Evolutionary conservation across 768 basidiomycete genomes (phyloP).

Genomic region (Cystofilobasidium macerans): DNA sequence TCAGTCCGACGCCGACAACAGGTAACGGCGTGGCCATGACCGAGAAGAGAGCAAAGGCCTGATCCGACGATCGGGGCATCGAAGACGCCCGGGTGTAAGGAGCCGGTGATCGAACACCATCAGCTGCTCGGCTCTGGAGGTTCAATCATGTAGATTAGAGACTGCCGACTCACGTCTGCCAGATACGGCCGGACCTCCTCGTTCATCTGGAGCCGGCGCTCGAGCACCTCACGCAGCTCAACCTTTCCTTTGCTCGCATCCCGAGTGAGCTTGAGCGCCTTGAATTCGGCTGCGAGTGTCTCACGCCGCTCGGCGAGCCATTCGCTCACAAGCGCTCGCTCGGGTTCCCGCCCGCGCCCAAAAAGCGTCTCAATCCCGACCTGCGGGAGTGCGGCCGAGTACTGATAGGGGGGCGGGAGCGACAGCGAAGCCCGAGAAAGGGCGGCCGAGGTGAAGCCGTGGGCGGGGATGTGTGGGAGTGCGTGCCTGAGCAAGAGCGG

Average conservation of each 20-base stretch:
- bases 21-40: constrained; percentile 11
- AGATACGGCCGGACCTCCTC: constrained; percentile 13
- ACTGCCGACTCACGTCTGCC: constrained; percentile 4
- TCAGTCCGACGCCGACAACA: constrained; percentile 3
- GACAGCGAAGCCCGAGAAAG: constrained; percentile 21
- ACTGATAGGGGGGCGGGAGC: constrained; percentile 20
- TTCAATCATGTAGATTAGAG: too few relatives aligned
- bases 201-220: constrained; percentile 13
- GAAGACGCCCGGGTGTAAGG: too few relatives aligned
- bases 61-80: not conserved
- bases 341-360: constrained; percentile 2
- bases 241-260: not conserved
- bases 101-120: too few relatives aligned
- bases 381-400: constrained; percentile 9
- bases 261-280: constrained; percentile 1
- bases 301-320: constrained; percentile 13
- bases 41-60: constrained; percentile 24
- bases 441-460: constrained; percentile 16
- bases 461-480: constrained; percentile 10
- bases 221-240: constrained; percentile 1
- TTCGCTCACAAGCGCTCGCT: constrained; percentile 9
- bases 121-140: too few relatives aligned
- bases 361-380: constrained; percentile 9
- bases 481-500: constrained; percentile 18
- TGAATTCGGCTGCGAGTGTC: not conserved